These are phyloP conservation scores for Penicillium freii DNA, from an alignment of 2,329 filamentous ascomycete genomes.

Conservation along the genomic window DNA sequence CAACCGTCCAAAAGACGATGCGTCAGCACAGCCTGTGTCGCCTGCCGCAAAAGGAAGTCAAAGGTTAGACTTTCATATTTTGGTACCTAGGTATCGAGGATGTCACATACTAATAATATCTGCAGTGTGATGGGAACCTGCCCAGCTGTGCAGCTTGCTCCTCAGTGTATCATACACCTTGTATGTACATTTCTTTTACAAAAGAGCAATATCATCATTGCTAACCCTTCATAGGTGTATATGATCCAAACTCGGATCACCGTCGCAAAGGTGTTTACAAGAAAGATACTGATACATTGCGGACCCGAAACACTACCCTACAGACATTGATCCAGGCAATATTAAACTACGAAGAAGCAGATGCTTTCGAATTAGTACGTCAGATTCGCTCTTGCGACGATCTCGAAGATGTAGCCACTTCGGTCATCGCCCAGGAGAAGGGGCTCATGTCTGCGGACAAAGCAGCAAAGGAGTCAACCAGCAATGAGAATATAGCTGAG, in stretches of 20 bases:
- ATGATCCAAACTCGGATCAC: slow-evolving; percentile 95
- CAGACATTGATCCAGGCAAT: slow-evolving; percentile 93
- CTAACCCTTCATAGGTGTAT: slow-evolving; percentile 66
- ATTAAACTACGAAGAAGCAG: slow-evolving; percentile 83
- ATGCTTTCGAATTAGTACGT: slow-evolving; percentile 75
- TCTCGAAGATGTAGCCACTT: slow-evolving; percentile 62
- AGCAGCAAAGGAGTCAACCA: slow-evolving; percentile 23
- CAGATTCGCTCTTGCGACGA: slow-evolving; percentile 85
- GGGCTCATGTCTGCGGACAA: slow-evolving; percentile 44
- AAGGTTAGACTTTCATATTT: slow-evolving; percentile 49
- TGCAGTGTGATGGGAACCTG: slow-evolving; percentile 80
- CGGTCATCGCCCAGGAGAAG: slow-evolving; percentile 55
- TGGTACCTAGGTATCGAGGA: not conserved
- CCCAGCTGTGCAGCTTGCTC: slow-evolving; percentile 94
- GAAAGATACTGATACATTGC: slow-evolving; percentile 84
- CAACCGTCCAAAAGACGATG: slow-evolving; percentile 64
- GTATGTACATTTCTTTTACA: slow-evolving; percentile 24
- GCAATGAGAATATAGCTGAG: slow-evolving; percentile 43
- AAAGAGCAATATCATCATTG: not conserved
- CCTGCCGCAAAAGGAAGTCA: slow-evolving; percentile 74
- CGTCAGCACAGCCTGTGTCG: slow-evolving; percentile 81
- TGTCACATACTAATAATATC: slow-evolving; percentile 5
- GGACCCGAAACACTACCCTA: slow-evolving; percentile 80
- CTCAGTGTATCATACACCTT: slow-evolving; percentile 69
- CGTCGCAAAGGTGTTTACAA: slow-evolving; percentile 95